Evolutionary conservation across 768 basidiomycete genomes (phyloP).

Genomic region (Pulveroboletus sp.): DNA sequence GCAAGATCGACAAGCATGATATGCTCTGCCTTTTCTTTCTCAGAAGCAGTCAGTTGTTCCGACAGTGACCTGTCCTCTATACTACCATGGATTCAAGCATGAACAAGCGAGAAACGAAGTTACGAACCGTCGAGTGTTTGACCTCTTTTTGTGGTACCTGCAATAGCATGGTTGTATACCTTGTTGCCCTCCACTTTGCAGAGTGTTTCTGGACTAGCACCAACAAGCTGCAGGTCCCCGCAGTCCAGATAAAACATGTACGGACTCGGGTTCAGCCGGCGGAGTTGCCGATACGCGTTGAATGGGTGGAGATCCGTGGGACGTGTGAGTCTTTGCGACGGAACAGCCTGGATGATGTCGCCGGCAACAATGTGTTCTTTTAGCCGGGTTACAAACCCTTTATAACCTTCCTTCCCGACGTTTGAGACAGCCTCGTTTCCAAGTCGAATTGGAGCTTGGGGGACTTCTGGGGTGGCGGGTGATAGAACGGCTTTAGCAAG

Average conservation of each 20-base stretch:
- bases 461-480: conserved; percentile 54
- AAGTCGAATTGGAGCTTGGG: conserved; percentile 57
- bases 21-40: conserved; percentile 96
- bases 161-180: conserved; percentile 97
- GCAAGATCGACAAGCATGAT: conserved; percentile 99
- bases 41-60: conserved; percentile 68
- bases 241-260: conserved; percentile 99
- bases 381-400: conserved; percentile 82
- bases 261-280: conserved; percentile 94
- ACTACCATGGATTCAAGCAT: conserved; percentile 3
- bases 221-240: conserved; percentile 90
- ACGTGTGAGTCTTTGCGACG: conserved; percentile 84
- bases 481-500: conserved; percentile 68
- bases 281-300: conserved; percentile 91
- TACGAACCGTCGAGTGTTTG: conserved; percentile 75
- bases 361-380: conserved; percentile 95
- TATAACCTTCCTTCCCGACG: conserved; percentile 90
- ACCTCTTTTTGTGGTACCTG: conserved; percentile 88
- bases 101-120: not conserved
- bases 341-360: conserved; percentile 98
- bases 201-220: conserved; percentile 95
- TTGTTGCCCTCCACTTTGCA: conserved; percentile 92
- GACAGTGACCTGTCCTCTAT: conserved; percentile 88
- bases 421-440: conserved; percentile 76
- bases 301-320: conserved; percentile 91